Base-by-base conservation (phyloP, 768 basidiomycete genomes). In the Leccinum uliginosum region DNA sequence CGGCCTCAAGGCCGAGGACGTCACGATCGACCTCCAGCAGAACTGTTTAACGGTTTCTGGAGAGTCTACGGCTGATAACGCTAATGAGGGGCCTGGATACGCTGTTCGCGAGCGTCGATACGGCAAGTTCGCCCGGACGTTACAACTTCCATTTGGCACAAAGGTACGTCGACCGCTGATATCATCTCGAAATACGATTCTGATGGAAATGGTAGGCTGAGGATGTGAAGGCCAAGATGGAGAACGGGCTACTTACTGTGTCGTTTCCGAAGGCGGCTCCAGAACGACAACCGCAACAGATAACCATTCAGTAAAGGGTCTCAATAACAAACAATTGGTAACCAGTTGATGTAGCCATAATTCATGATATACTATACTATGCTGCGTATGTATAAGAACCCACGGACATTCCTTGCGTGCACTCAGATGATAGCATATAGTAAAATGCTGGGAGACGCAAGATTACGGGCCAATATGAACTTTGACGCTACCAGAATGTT, bases 1-100 rank as follows among this genome's bases (percentile, higher is more conserved):
- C 5, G 80, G 82, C 9, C 62, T 83, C 50, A 78, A 74, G 60
- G 77, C 78, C 62, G 76, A 79, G 53, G 73, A 79, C 54, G 75
- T 83, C 49, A 66, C 66, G 30, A 77, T 83, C 48, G 76, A 80
- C 57, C 66, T 81, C 24, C 73, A 75, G 48, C 74, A 79, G 54
- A 72, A 74, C 54, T 74, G 74, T 30, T 68, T 83, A 53, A 78
- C 71, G 5, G 69, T 83, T 40, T 75, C 76, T 1, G 81, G 78
- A 38, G 75, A 83, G 65, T 71, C 63, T 47, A 70, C 71, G 14
- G 38, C 64, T 6, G 69, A 74, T 3, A 23, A 62, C 1, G 70
- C 76, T 17, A 66, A 64, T 38, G 73, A 76, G 4, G 71, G 76
- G 50, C 59, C 61, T n/a, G 78, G 77, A 7, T 79, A 76, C 57